phyloP scores from a whole-genome alignment of 208 protist species.

The Leishmania turanica region DNA sequence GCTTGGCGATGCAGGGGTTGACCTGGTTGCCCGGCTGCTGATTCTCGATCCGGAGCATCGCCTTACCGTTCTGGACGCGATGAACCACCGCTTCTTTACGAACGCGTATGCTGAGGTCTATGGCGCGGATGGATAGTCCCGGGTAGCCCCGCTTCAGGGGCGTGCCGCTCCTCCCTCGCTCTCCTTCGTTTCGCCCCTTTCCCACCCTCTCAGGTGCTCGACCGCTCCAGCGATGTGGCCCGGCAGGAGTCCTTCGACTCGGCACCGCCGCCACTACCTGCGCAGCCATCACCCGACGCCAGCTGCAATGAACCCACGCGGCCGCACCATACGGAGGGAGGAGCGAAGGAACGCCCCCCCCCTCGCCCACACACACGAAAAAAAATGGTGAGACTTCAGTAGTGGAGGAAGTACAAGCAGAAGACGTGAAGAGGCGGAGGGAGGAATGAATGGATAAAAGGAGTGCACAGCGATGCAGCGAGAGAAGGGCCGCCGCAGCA shows the following conservation, averaged over 20 bases:
- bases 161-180: background rate
- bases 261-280: background rate
- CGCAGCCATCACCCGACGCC: background rate
- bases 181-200: constrained; percentile 2
- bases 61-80: constrained; percentile 53
- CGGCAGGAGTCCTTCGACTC: background rate
- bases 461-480: background rate
- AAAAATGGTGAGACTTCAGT: background rate
- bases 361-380: background rate
- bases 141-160: background rate
- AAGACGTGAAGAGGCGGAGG: background rate
- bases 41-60: constrained; percentile 64
- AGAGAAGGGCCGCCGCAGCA: background rate
- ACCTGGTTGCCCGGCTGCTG: constrained; percentile 60
- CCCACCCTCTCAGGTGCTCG: background rate
- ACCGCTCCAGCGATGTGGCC: background rate
- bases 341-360: background rate
- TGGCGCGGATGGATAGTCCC: constrained; percentile 5
- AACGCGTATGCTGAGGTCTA: constrained; percentile 28
- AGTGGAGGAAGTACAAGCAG: background rate
- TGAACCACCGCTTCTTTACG: constrained; percentile 74
- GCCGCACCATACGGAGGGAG: background rate
- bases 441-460: background rate
- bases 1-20: constrained; percentile 64
- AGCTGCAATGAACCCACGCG: background rate